Percentiles rank a stretch among this genome's conserved stretches.
phyloP scores from a whole-genome alignment of 2,329 filamentous ascomycete genomes.

The Aspergillus glaucus region DNA sequence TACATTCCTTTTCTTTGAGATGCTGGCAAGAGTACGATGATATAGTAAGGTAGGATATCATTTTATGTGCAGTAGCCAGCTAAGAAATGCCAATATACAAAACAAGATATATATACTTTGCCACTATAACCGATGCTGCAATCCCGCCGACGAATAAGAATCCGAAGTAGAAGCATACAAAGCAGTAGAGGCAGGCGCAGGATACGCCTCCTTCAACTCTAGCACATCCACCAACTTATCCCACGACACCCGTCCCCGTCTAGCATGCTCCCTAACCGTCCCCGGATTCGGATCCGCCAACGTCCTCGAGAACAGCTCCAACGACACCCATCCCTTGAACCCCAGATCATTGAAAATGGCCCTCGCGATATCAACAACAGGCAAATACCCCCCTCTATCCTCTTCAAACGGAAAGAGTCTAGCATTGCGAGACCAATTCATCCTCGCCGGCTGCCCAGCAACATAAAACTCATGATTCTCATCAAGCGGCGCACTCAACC shows the following conservation, averaged over 20 bases:
- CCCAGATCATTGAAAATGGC: conserved; percentile 54
- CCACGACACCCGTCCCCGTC: conserved; percentile 48
- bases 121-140: conserved; percentile 13
- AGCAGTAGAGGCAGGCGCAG: not conserved
- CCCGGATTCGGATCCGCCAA: conserved; percentile 49
- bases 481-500: conserved; percentile 52
- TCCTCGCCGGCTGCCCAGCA: conserved; percentile 53
- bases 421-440: conserved; percentile 76
- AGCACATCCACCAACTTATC: conserved; percentile 36
- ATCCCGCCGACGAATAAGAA: not conserved
- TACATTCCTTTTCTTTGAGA: not conserved
- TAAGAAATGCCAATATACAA: too few relatives aligned
- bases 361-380: conserved; percentile 54
- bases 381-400: conserved; percentile 60
- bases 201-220: conserved; percentile 2
- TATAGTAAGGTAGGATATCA: too few relatives aligned
- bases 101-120: too few relatives aligned
- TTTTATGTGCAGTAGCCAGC: too few relatives aligned
- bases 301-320: conserved; percentile 62
- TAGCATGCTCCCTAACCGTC: conserved; percentile 52
- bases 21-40: not conserved
- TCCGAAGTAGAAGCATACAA: too few relatives aligned
- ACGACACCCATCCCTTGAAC: conserved; percentile 63
- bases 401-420: conserved; percentile 61
- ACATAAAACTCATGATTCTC: conserved; percentile 55